Conservation (phyloP, 176 grass and related monocot species). For the Urochloa ruziziensis region DNA sequence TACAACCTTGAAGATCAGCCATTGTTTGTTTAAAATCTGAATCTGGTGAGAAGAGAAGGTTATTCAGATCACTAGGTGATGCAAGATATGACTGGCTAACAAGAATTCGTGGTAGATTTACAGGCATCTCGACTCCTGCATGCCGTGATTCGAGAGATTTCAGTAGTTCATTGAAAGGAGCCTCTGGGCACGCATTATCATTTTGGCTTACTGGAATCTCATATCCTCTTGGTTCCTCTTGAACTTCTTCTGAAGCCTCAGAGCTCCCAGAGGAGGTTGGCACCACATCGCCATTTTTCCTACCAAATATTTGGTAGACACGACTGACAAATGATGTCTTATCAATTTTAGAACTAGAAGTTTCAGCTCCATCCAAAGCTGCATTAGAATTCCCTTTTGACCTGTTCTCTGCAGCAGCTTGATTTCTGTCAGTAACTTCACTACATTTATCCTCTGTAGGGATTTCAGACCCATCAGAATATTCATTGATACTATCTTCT, state of each 20-base stretch:
- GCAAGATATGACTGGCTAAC: constrained; percentile 64
- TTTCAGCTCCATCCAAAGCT: constrained; percentile 14
- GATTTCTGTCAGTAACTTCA: constrained; percentile 10
- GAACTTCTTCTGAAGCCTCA: constrained; percentile 33
- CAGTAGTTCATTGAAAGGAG: constrained; percentile 62
- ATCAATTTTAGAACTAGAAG: constrained; percentile 32
- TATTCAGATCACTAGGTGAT: constrained; percentile 69
- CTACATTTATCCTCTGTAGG: constrained; percentile 20
- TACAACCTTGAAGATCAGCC: constrained; percentile 57
- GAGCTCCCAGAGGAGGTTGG: constrained; percentile 4
- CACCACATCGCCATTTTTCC: constrained; percentile 38
- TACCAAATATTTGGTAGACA: constrained; percentile 55
- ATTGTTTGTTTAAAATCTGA: constrained; percentile 64
- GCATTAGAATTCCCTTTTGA: constrained; percentile 4
- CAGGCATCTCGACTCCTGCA: constrained; percentile 72
- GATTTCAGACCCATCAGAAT: constrained; percentile 27
- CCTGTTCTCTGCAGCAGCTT: constrained; percentile 27
- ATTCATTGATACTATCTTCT: constrained; percentile 32
- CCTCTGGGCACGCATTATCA: constrained; percentile 21
- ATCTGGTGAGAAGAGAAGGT: constrained; percentile 77
- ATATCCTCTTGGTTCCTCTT: constrained; percentile 15
- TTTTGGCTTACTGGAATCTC: constrained; percentile 37
- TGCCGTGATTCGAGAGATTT: constrained; percentile 46
- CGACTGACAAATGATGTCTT: constrained; percentile 50
- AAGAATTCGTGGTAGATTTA: constrained; percentile 74